Evolutionary conservation across 306 rosid species (phyloP).

Genomic region (Senna siamea): DNA sequence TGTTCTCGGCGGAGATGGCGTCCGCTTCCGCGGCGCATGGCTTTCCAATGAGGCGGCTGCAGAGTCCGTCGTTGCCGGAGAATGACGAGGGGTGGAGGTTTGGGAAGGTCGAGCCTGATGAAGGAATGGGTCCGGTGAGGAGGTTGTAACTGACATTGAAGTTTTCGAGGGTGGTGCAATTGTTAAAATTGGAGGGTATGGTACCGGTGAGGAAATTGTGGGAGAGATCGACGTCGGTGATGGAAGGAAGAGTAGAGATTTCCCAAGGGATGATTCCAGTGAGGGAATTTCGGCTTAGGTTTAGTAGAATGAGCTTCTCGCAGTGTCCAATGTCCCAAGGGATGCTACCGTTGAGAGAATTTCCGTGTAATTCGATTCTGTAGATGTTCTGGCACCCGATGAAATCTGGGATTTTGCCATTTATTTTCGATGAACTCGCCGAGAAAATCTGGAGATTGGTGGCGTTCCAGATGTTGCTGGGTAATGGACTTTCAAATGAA

Average conservation of each 20-base stretch:
- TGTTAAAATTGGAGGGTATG: constrained; percentile 81
- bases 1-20: constrained; percentile 35
- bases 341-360: constrained; percentile 57
- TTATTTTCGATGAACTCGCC: constrained; percentile 58
- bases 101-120: constrained; percentile 59
- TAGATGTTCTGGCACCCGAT: constrained; percentile 62
- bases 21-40: constrained; percentile 64
- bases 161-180: constrained; percentile 67
- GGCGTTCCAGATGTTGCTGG: constrained; percentile 70
- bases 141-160: constrained; percentile 80
- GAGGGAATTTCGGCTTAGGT: constrained; percentile 68
- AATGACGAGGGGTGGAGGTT: constrained; percentile 79
- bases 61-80: constrained; percentile 74
- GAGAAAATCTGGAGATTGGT: constrained; percentile 69
- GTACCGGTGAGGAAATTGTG: constrained; percentile 80
- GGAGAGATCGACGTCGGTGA: constrained; percentile 85
- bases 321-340: constrained; percentile 95
- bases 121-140: constrained; percentile 81
- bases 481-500: constrained; percentile 52
- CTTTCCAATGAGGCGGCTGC: constrained; percentile 65
- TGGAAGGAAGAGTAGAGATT: constrained; percentile 73
- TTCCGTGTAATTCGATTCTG: constrained; percentile 71
- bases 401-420: constrained; percentile 77
- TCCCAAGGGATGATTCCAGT: constrained; percentile 95
- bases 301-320: constrained; percentile 60